A percentile compares a stretch with the other conserved stretches of the same genome.
These are phyloP conservation scores for Starmerella tilneyi DNA, from an alignment of 805 yeast species.

Conservation along the genomic window DNA sequence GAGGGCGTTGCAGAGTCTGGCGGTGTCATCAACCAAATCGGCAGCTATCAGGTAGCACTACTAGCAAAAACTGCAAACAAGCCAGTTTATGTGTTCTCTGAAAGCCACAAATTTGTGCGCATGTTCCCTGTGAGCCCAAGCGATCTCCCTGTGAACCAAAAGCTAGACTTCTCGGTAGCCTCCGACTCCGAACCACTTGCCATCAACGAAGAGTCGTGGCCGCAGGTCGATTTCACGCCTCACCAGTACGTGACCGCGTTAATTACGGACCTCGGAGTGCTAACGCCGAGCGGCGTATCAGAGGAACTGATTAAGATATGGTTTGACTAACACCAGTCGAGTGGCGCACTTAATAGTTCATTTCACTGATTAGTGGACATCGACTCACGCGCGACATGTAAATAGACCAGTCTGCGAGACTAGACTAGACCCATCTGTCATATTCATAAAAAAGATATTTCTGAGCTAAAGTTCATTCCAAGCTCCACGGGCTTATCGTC, in stretches of 20 bases:
- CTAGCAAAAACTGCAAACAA: slow-evolving; percentile 81
- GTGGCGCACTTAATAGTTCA: no score
- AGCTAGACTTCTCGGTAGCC: slow-evolving; percentile 36
- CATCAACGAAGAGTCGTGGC: slow-evolving; percentile 34
- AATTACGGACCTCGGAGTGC: slow-evolving; percentile 90
- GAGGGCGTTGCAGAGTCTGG: slow-evolving; percentile 99
- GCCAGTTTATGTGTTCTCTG: slow-evolving; percentile 90
- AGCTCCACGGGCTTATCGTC: background rate
- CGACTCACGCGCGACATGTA: no score
- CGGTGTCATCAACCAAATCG: slow-evolving; percentile 86
- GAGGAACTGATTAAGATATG: slow-evolving; percentile 97
- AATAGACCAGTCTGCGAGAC: background rate
- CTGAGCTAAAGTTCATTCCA: background rate
- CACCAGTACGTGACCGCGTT: slow-evolving; percentile 92
- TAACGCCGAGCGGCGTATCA: slow-evolving; percentile 96
- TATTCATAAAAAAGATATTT: slow-evolving; percentile 2
- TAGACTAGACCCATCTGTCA: no score
- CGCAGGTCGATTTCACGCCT: slow-evolving; percentile 83
- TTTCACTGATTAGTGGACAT: no score
- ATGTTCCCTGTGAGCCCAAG: slow-evolving; percentile 89
- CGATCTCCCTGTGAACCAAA: slow-evolving; percentile 62
- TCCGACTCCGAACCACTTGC: slow-evolving; percentile 21
- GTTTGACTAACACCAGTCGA: slow-evolving; percentile 75
- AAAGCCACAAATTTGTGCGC: slow-evolving; percentile 91
- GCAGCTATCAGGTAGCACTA: slow-evolving; percentile 90